Percentiles rank a stretch among this genome's conserved stretches.
These are phyloP conservation scores for Phaeolepiota aurea DNA, from an alignment of 768 basidiomycete species.

Conservation along the genomic window DNA sequence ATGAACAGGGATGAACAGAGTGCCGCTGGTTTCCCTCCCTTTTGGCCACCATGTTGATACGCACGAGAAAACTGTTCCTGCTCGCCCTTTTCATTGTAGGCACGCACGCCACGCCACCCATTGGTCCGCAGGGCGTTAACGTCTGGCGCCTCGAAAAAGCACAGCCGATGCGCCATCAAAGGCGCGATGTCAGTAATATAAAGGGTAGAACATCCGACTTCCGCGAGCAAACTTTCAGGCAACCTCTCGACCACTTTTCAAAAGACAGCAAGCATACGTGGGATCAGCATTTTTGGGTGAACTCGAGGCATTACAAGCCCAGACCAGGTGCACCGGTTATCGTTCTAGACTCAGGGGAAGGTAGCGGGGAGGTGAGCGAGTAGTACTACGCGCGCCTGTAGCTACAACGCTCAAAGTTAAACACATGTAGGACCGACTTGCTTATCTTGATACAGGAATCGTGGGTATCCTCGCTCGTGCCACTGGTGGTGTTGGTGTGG, in stretches of 20 bases:
- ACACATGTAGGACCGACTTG: constrained; percentile 38
- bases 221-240: no score
- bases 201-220: constrained; percentile 26
- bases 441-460: constrained; percentile 74
- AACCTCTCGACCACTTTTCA: constrained; percentile 80
- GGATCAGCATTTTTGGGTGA: constrained; percentile 89
- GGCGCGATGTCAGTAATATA: constrained; percentile 7
- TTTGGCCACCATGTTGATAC: no score
- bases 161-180: constrained; percentile 6
- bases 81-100: no score
- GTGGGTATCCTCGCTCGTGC: constrained; percentile 77
- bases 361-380: constrained; percentile 74
- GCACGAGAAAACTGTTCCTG: no score
- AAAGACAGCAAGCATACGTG: constrained; percentile 52
- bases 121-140: constrained; percentile 62
- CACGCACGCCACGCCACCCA: constrained; percentile 14
- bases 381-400: no score
- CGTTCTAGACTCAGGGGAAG: constrained; percentile 90
- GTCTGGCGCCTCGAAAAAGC: constrained; percentile 44
- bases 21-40: no score
- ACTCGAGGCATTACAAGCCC: constrained; percentile 67
- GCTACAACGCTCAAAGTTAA: neutral
- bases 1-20: no score
- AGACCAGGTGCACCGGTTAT: constrained; percentile 75
- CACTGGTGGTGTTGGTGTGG: constrained; percentile 84